phyloP scores from a whole-genome alignment of 257 asterid genomes.

The Eustoma russellianum region DNA sequence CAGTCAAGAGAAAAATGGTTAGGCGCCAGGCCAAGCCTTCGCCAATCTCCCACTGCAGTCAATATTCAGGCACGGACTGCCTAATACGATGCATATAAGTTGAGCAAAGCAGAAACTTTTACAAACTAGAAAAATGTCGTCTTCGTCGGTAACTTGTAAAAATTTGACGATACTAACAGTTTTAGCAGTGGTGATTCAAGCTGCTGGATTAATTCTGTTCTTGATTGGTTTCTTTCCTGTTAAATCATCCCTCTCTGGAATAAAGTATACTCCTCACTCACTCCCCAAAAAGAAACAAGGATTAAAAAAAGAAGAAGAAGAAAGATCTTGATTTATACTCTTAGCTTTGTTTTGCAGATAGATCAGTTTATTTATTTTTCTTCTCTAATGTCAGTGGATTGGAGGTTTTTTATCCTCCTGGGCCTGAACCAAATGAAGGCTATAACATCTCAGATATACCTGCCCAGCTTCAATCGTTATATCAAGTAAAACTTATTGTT shows the following conservation, averaged over 20 bases:
- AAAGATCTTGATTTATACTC: background rate
- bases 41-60: too few relatives aligned
- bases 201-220: conserved; percentile 57
- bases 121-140: background rate
- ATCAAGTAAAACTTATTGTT: conserved; percentile 46
- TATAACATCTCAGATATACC: conserved; percentile 34
- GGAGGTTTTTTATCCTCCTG: conserved; percentile 68
- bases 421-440: conserved; percentile 26
- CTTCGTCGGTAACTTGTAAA: conserved; percentile 40
- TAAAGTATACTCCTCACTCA: conserved; percentile 32
- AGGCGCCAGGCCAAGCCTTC: too few relatives aligned
- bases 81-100: too few relatives aligned
- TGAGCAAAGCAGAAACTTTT: too few relatives aligned
- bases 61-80: too few relatives aligned
- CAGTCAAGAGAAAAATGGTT: too few relatives aligned
- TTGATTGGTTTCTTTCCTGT: conserved; percentile 73
- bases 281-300: too few relatives aligned
- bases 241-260: conserved; percentile 71
- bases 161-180: conserved; percentile 39
- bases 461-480: conserved; percentile 46
- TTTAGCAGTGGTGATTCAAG: conserved; percentile 52
- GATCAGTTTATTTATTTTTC: background rate
- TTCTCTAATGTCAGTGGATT: conserved; percentile 36
- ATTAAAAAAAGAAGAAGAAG: too few relatives aligned
- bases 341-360: background rate